These are phyloP conservation scores for Syncephalastrum sp. DNA, from an alignment of 371 early-diverging fungal species.

Conservation along the genomic window DNA sequence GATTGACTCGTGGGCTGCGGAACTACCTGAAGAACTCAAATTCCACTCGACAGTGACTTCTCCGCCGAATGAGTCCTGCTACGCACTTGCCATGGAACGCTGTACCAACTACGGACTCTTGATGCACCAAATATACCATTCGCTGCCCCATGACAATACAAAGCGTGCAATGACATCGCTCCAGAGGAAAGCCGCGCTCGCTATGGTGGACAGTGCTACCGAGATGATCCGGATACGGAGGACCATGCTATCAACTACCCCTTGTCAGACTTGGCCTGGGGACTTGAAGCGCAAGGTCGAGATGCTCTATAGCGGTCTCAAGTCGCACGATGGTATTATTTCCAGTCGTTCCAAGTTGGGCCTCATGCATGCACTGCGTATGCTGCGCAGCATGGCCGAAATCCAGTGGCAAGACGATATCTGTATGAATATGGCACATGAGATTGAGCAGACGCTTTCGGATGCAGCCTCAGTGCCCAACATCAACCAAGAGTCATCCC, in stretches of 20 bases:
- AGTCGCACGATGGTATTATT: slow-evolving; percentile 19
- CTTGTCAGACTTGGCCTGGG: slow-evolving; percentile 31
- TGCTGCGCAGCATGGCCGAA: slow-evolving; percentile 25
- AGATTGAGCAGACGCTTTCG: slow-evolving; percentile 19
- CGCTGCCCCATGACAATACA: slow-evolving; percentile 10
- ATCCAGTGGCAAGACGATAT: slow-evolving; percentile 29
- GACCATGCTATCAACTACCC: slow-evolving; percentile 15
- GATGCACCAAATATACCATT: slow-evolving; percentile 8
- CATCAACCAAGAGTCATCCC: slow-evolving; percentile 3
- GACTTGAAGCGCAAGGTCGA: slow-evolving; percentile 24
- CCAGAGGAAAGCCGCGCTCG: slow-evolving; percentile 18
- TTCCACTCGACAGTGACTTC: slow-evolving; percentile 4
- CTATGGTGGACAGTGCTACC: slow-evolving; percentile 21
- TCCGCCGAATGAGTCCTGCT: too few species aligned
- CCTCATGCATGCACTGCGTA: slow-evolving; percentile 22
- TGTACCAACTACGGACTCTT: slow-evolving; percentile 26
- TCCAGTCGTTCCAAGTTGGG: slow-evolving; percentile 18
- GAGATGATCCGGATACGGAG: slow-evolving; percentile 24
- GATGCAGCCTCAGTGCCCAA: background rate
- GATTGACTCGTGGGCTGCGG: slow-evolving; percentile 12
- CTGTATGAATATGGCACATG: slow-evolving; percentile 17
- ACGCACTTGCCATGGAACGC: slow-evolving; percentile 22
- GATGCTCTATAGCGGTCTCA: slow-evolving; percentile 14
- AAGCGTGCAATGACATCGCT: slow-evolving; percentile 8
- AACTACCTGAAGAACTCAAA: slow-evolving; percentile 16